phyloP scores from a whole-genome alignment of 129 eudicot species.

The Tagetes patula region DNA sequence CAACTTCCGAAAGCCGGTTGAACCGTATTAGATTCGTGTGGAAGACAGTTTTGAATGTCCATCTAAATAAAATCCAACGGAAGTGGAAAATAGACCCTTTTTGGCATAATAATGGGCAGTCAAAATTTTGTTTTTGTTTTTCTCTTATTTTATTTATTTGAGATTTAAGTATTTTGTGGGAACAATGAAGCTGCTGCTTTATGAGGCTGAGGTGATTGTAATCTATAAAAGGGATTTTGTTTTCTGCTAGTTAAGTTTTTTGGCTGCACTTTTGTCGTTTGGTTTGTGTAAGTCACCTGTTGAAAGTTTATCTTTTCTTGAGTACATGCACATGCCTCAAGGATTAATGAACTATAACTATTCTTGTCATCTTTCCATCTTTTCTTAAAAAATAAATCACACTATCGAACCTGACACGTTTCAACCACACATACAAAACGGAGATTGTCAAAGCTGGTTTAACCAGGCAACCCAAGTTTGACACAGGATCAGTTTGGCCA shows the following conservation, averaged over 20 bases:
- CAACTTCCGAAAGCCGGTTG: conserved; percentile 80
- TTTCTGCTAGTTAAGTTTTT: conserved; percentile 9
- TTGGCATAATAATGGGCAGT: conserved; percentile 13
- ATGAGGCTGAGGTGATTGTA: conserved; percentile 11
- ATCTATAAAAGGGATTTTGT: neutral
- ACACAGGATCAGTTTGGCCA: too few species aligned
- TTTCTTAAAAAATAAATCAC: too few species aligned
- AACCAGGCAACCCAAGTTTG: too few species aligned
- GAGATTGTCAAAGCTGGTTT: too few species aligned
- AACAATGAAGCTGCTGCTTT: neutral
- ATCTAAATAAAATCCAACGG: conserved; percentile 16
- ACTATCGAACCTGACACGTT: too few species aligned
- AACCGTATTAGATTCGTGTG: conserved; percentile 56
- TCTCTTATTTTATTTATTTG: neutral
- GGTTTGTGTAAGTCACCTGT: too few species aligned
- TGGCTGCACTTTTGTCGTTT: neutral
- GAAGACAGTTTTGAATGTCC: neutral
- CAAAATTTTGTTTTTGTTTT: neutral
- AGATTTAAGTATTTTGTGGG: neutral
- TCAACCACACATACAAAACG: too few species aligned
- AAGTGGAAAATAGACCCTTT: neutral
- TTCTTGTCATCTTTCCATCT: neutral
- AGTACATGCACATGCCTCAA: neutral
- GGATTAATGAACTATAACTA: too few species aligned
- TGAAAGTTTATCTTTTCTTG: neutral